Conservation (phyloP, 2,329 filamentous ascomycete genomes). For the Curvularia eragrostidis region DNA sequence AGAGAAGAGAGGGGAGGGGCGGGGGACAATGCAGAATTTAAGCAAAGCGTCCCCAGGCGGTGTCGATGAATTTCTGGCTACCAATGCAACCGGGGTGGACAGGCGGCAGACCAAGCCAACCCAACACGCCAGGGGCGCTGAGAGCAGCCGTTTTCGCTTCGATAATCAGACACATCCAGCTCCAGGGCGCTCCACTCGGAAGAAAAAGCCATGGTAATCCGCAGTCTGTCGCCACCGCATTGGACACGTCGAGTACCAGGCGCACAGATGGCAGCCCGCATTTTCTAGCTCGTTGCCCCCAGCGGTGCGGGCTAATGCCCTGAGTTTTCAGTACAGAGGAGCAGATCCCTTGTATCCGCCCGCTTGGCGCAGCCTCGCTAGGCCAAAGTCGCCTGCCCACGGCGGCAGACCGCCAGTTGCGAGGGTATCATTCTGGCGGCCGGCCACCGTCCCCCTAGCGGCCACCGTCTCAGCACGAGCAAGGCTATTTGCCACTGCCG, state of each 20-base stretch:
- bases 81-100: conserved; percentile 18
- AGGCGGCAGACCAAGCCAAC: conserved; percentile 21
- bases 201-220: conserved; percentile 17
- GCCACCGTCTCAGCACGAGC: conserved; percentile 7
- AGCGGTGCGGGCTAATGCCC: conserved; percentile 23
- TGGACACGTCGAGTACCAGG: conserved; percentile 24
- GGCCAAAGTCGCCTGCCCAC: conserved; percentile 9
- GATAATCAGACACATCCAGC: conserved; percentile 21
- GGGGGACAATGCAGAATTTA: conserved; percentile 32
- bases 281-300: conserved; percentile 17
- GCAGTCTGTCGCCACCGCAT: conserved; percentile 32
- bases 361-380: conserved; percentile 30
- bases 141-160: conserved; percentile 23
- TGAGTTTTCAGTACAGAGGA: conserved; percentile 18
- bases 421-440: conserved; percentile 7
- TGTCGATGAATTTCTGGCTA: conserved; percentile 32
- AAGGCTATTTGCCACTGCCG: neutral
- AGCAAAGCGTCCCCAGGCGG: conserved; percentile 26
- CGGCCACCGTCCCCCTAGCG: neutral
- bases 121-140: conserved; percentile 24
- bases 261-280: conserved; percentile 13
- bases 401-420: conserved; percentile 43
- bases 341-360: conserved; percentile 27
- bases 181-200: conserved; percentile 26
- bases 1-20: conserved; percentile 11